Conservation (phyloP, 257 asterid species). For the Solanum verrucosum region DNA sequence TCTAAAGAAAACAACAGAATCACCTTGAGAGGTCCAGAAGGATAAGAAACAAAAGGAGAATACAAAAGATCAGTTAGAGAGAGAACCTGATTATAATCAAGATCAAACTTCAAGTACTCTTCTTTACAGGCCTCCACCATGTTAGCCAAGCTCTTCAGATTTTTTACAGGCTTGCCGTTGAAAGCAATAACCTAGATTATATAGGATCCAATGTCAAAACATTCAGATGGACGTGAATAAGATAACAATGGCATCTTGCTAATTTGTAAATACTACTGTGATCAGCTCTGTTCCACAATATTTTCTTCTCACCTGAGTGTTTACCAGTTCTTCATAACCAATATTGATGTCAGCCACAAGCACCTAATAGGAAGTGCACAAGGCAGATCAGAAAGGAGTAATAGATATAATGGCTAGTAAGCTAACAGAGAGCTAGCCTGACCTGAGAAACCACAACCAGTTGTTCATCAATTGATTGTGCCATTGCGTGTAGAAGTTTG, state of each 20-base stretch:
- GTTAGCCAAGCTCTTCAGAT: constrained; percentile 15
- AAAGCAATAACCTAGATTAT: constrained; percentile 13
- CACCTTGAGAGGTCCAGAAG: not conserved
- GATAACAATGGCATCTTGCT: not conserved
- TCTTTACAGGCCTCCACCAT: constrained; percentile 20
- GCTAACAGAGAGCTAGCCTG: not conserved
- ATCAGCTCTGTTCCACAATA: not conserved
- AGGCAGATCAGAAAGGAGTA: not conserved
- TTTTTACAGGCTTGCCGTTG: constrained; percentile 13
- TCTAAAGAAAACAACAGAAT: not conserved
- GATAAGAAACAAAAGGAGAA: too few relatives aligned
- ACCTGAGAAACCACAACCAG: constrained; percentile 24
- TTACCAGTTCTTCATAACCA: constrained; percentile 19
- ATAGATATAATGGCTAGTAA: not conserved
- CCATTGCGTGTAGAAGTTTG: constrained; percentile 14
- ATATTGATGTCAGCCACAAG: constrained; percentile 19
- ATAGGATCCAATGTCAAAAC: not conserved
- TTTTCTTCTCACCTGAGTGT: constrained; percentile 11
- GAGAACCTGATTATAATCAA: constrained; percentile 14
- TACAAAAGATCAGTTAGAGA: not conserved
- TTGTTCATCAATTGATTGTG: constrained; percentile 17
- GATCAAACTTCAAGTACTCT: constrained; percentile 12
- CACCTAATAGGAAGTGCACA: constrained; percentile 5
- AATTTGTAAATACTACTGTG: not conserved
- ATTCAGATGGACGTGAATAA: not conserved